Conservation (phyloP, 75 land plant species). For the Sequoia sempervirens region DNA sequence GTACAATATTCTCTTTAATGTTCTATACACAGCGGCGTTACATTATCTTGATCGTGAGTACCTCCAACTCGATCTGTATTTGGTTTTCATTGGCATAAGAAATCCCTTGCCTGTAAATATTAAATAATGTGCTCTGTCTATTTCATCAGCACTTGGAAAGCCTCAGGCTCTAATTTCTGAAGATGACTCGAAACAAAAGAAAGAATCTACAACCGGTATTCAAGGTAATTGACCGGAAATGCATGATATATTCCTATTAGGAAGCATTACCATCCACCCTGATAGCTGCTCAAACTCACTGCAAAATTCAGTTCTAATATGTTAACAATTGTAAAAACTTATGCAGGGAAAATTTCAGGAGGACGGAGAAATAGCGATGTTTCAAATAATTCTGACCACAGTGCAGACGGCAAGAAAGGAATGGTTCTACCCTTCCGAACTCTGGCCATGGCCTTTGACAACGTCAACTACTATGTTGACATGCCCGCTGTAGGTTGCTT, state of each 20-base stretch:
- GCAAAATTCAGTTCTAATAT: conserved; percentile 20
- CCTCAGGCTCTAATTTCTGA: conserved; percentile 36
- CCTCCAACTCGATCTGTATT: background rate
- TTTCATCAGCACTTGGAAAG: conserved; percentile 30
- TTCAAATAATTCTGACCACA: background rate
- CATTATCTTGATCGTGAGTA: conserved; percentile 18
- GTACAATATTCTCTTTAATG: conserved; percentile 49
- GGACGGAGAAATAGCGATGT: background rate
- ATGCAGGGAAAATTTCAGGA: background rate
- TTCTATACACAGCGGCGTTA: conserved; percentile 23
- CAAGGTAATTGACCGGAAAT: conserved; percentile 2
- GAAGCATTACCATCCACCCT: conserved; percentile 4
- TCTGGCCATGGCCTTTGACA: conserved; percentile 47
- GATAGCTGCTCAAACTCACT: background rate
- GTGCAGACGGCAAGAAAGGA: conserved; percentile 1
- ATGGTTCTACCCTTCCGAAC: conserved; percentile 34
- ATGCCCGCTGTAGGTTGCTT: conserved; percentile 61
- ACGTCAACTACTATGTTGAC: conserved; percentile 64
- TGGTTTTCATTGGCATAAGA: background rate
- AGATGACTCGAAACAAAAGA: conserved; percentile 23
- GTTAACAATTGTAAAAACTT: background rate
- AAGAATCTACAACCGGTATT: background rate
- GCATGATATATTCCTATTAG: conserved; percentile 9
- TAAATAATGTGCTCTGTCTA: background rate
- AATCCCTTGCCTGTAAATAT: background rate